These are phyloP conservation scores for Eucalyptus lansdowneana DNA, from an alignment of 345 rosid genomes.

Conservation along the genomic window DNA sequence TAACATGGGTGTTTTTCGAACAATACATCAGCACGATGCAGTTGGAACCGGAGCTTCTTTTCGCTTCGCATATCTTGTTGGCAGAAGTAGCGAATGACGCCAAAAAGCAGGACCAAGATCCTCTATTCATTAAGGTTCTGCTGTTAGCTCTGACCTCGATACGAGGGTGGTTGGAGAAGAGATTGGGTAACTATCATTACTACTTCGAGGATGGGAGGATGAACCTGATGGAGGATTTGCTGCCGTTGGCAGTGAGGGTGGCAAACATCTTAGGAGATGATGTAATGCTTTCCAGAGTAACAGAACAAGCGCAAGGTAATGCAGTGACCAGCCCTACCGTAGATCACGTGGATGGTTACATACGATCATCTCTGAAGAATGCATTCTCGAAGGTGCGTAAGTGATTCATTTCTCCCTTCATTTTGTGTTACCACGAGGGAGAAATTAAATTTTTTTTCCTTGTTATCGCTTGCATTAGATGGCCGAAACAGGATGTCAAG, in stretches of 20 bases:
- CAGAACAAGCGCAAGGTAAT: conserved; percentile 32
- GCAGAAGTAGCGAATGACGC: conserved; percentile 74
- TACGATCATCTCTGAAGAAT: conserved; percentile 56
- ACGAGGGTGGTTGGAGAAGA: conserved; percentile 82
- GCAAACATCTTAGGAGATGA: conserved; percentile 64
- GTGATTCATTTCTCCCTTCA: not conserved
- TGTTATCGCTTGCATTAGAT: conserved; percentile 13
- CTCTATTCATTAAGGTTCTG: conserved; percentile 44
- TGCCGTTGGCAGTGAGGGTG: conserved; percentile 58
- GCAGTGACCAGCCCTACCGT: conserved; percentile 31
- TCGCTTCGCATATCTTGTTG: conserved; percentile 61
- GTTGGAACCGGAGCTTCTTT: conserved; percentile 65
- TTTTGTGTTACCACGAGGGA: not conserved
- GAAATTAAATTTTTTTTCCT: not conserved
- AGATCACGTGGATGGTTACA: conserved; percentile 55
- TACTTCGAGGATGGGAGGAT: conserved; percentile 52
- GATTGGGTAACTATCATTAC: conserved; percentile 61
- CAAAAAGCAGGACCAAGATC: conserved; percentile 53
- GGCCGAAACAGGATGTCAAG: conserved; percentile 37
- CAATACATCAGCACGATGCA: conserved; percentile 61
- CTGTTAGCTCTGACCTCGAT: conserved; percentile 52
- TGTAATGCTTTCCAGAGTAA: conserved; percentile 11
- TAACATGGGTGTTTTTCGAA: conserved; percentile 84
- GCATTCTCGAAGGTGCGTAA: conserved; percentile 57
- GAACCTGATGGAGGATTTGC: conserved; percentile 46